Evolutionary conservation across 768 basidiomycete species (phyloP), one percentile per base, ranked within the genome.

Genomic region (Amanita rubescens): DNA sequence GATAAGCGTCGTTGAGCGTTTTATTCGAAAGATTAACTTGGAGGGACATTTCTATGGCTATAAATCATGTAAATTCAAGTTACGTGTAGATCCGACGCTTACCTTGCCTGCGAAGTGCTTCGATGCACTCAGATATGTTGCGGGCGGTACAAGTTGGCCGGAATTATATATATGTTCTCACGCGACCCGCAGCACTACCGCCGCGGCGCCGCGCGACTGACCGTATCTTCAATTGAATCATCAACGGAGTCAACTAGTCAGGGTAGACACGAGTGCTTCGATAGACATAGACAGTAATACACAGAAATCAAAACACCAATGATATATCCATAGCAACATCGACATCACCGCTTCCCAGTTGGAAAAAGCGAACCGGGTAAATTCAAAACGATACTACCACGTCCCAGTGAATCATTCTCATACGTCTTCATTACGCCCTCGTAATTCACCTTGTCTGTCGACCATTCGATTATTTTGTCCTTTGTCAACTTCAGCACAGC

Each of bases 21-120:
- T 68, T 78, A 66, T 82, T 81, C 19, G 88, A 82, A 62, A 91
- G 73, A 69, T 89, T 91, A 60, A 90, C 73, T 65, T 87, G 86
- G 9, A 89, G 74, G 64, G 88, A 90, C 89, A 90, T 90, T 48
- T 45, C 4, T 22, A 22, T 20, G 5, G 3, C 48, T 54, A 27
- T 17, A 15, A 32, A 15, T 42, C 19, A 30, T n/a, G n/a, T n/a
- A n/a, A n/a, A n/a, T 3, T 30, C 27, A 30, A 8, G 8, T 4
- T 4, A 30, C 27, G 27, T 3, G 8, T 30, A 30, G 8, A 30
- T 30, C 27, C 3, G 27, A 30, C 8, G 5, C 27, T 30, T 30
- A 30, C 27, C 8, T 8, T 30, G 27, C 39, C 39, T 41, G 39
- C 8, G 14, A 22, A 5, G 22, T 22, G 17, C 33, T 47, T 35